Conservation (phyloP, 768 basidiomycete genomes). For the Boletus bicolor region DNA sequence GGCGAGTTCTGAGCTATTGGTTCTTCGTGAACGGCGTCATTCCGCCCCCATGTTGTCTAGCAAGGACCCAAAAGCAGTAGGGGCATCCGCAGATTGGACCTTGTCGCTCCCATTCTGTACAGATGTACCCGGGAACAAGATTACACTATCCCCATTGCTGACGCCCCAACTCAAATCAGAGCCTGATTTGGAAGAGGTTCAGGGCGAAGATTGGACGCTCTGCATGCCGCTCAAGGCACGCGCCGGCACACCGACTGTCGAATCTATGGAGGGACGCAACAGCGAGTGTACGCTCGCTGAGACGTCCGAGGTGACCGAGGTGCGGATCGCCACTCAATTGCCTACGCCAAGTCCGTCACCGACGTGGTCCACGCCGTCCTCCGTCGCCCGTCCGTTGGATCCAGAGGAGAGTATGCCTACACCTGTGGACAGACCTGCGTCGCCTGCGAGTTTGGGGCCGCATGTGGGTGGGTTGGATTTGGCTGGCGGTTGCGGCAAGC, state of each 20-base stretch:
- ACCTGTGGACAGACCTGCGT: constrained; percentile 8
- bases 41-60: constrained; percentile 27
- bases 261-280: not conserved
- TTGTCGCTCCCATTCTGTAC: constrained; percentile 31
- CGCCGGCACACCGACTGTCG: not conserved
- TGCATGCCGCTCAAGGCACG: constrained; percentile 30
- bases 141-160: constrained; percentile 2
- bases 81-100: constrained; percentile 25
- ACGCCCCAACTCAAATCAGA: not conserved
- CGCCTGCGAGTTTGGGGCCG: constrained; percentile 26
- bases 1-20: constrained; percentile 17
- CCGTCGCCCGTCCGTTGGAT: constrained; percentile 1
- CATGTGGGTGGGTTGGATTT: constrained; percentile 30
- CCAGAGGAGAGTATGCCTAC: not conserved
- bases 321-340: constrained; percentile 9
- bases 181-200: constrained; percentile 3
- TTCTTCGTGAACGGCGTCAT: constrained; percentile 30
- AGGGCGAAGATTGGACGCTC: constrained; percentile 30
- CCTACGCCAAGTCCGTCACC: constrained; percentile 31
- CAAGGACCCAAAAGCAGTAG: not conserved
- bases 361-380: constrained; percentile 8
- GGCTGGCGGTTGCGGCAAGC: constrained; percentile 29
- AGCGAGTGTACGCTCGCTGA: constrained; percentile 6
- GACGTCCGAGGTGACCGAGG: not conserved
- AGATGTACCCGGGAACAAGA: constrained; percentile 25